phyloP scores from a whole-genome alignment of 495 filamentous ascomycete species.

The Hamigera avellanea region DNA sequence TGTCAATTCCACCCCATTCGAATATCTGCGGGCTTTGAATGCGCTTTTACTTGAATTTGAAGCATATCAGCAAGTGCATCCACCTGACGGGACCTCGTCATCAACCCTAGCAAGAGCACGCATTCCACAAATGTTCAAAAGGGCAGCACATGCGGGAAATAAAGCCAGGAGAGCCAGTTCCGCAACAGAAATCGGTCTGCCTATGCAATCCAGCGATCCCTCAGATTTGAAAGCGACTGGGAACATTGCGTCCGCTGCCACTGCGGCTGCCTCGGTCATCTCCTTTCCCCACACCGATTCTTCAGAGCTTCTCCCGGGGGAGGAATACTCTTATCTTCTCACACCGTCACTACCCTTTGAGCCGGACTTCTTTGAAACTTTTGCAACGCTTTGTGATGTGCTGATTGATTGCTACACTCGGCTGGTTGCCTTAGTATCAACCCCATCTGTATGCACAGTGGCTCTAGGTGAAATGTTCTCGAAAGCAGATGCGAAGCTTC shows the following conservation, averaged over 20 bases:
- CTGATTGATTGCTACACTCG: conserved; percentile 84
- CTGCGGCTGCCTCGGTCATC: conserved; percentile 25
- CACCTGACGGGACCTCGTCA: conserved; percentile 56
- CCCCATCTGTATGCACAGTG: conserved; percentile 54
- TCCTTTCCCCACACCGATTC: conserved; percentile 38
- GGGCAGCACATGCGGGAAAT: conserved; percentile 44
- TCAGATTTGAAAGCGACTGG: conserved; percentile 37
- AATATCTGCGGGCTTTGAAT: conserved; percentile 82
- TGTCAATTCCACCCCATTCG: conserved; percentile 62
- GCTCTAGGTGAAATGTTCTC: conserved; percentile 64
- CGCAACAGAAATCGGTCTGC: conserved; percentile 52
- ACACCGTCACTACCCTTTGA: conserved; percentile 94
- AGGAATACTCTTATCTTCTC: conserved; percentile 78
- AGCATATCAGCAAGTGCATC: conserved; percentile 75
- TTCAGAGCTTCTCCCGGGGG: conserved; percentile 48
- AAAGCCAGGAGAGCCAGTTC: conserved; percentile 67
- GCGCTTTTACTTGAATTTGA: conserved; percentile 86
- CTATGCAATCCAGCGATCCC: conserved; percentile 43
- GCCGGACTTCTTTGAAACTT: conserved; percentile 93
- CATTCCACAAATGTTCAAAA: conserved; percentile 83
- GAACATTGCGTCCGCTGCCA: conserved; percentile 26
- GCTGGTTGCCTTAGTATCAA: conserved; percentile 58
- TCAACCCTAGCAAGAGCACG: conserved; percentile 65
- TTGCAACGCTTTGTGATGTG: conserved; percentile 93
- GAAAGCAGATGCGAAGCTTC: conserved; percentile 74